A percentile compares a stretch with the other conserved stretches of the same genome.
Evolutionary conservation across 2,329 filamentous ascomycete genomes (phyloP).

Genomic region (Diplodia mutila): DNA sequence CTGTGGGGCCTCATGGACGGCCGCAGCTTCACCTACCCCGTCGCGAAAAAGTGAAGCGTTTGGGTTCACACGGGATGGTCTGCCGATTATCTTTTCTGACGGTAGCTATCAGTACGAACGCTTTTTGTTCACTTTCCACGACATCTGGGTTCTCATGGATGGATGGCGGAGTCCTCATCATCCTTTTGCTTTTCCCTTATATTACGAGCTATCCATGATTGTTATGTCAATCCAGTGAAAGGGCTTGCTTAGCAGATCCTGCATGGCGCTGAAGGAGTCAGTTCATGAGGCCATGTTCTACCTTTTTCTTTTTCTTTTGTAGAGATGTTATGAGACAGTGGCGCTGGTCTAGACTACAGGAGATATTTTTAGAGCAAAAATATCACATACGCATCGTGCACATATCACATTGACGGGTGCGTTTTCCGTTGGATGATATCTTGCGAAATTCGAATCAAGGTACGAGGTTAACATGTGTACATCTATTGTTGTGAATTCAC

Average conservation of each 20-base stretch:
- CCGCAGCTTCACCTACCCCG: conserved; percentile 35
- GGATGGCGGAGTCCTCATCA: neutral
- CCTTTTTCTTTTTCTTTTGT: too few species aligned
- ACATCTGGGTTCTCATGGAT: neutral
- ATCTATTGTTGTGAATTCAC: too few species aligned
- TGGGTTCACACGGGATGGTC: neutral
- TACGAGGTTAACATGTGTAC: neutral
- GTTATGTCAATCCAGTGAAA: too few species aligned
- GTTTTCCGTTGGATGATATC: neutral
- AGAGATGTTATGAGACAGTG: neutral
- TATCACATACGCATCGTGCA: neutral
- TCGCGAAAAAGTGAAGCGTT: conserved; percentile 10
- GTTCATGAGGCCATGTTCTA: neutral
- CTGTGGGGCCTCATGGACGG: conserved; percentile 43
- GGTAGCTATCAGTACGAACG: too few species aligned
- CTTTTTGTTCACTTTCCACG: neutral
- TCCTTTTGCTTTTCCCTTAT: too few species aligned
- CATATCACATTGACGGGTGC: neutral
- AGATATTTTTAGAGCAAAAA: neutral
- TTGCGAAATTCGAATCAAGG: neutral
- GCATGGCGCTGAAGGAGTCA: neutral
- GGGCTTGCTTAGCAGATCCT: neutral
- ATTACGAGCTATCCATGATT: too few species aligned
- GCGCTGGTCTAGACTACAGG: neutral
- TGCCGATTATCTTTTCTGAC: neutral